Conservation (phyloP, 73 alveolate genomes). For the Paramecium sonneborni region DNA sequence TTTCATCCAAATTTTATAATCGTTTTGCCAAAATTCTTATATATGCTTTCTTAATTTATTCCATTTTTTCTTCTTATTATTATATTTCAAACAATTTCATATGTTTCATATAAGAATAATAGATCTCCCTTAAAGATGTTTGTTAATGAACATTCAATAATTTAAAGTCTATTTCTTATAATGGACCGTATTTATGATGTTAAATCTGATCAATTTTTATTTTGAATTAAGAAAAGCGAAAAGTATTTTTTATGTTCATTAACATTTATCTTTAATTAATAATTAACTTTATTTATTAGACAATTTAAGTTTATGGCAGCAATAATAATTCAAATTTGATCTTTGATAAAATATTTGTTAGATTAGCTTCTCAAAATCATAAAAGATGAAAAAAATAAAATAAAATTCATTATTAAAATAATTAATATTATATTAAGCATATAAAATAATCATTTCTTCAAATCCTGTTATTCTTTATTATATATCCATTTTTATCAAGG, state of each 20-base stretch:
- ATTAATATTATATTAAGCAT: neutral
- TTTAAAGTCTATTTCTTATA: neutral
- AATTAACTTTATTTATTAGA: no score
- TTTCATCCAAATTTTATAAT: neutral
- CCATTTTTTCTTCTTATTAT: neutral
- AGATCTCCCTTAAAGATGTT: neutral
- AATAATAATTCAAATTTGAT: no score
- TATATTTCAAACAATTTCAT: neutral
- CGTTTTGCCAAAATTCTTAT: neutral
- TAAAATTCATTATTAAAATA: neutral
- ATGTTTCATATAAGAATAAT: constrained; percentile 34
- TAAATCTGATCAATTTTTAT: neutral
- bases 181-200: neutral
- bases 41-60: neutral
- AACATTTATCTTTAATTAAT: neutral
- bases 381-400: no score
- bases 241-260: neutral
- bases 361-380: no score
- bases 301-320: no score
- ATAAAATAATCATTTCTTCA: neutral
- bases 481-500: neutral
- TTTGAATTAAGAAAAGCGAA: neutral
- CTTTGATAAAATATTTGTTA: no score
- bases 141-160: neutral
- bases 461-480: neutral